These are phyloP conservation scores for Starmerella bombicola DNA, from an alignment of 805 yeast genomes.

Conservation along the genomic window DNA sequence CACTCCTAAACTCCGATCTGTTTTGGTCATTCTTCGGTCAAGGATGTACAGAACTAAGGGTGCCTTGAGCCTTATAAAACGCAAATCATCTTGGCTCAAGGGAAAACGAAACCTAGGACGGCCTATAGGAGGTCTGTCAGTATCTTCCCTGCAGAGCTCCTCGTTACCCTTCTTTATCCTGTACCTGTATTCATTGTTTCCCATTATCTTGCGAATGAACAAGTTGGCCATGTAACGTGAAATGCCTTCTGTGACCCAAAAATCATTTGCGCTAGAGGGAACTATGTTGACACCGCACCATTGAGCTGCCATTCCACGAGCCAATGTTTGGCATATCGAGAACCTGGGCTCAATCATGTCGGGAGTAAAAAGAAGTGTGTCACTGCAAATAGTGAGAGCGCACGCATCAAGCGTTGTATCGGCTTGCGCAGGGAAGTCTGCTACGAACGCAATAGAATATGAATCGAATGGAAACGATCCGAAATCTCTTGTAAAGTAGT, in stretches of 20 bases:
- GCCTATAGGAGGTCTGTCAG: slow-evolving; percentile 73
- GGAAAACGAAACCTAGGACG: slow-evolving; percentile 56
- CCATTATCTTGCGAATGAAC: slow-evolving; percentile 60
- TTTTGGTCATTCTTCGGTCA: slow-evolving; percentile 88
- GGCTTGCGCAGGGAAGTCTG: slow-evolving; percentile 25
- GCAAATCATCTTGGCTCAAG: slow-evolving; percentile 45
- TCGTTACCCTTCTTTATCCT: slow-evolving; percentile 54
- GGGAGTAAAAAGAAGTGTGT: slow-evolving; percentile 56
- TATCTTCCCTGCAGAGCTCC: slow-evolving; percentile 56
- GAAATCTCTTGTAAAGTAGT: slow-evolving; percentile 71
- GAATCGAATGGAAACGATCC: slow-evolving; percentile 89
- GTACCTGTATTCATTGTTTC: slow-evolving; percentile 68
- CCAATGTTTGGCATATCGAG: slow-evolving; percentile 50
- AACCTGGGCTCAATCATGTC: slow-evolving; percentile 68
- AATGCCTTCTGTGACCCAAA: slow-evolving; percentile 85
- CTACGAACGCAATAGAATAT: slow-evolving; percentile 61
- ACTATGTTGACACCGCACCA: slow-evolving; percentile 90
- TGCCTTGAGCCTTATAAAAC: slow-evolving; percentile 63
- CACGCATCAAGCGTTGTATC: slow-evolving; percentile 55
- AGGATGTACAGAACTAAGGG: slow-evolving; percentile 75
- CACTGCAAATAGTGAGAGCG: slow-evolving; percentile 53
- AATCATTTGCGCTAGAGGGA: slow-evolving; percentile 62
- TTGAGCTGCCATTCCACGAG: slow-evolving; percentile 67
- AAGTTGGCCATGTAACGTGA: slow-evolving; percentile 70
- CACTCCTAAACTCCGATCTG: slow-evolving; percentile 86